A percentile compares a stretch with the other conserved stretches of the same genome.
These are phyloP conservation scores for Suillus fuscotomentosus DNA, from an alignment of 768 basidiomycete species.

Conservation along the genomic window DNA sequence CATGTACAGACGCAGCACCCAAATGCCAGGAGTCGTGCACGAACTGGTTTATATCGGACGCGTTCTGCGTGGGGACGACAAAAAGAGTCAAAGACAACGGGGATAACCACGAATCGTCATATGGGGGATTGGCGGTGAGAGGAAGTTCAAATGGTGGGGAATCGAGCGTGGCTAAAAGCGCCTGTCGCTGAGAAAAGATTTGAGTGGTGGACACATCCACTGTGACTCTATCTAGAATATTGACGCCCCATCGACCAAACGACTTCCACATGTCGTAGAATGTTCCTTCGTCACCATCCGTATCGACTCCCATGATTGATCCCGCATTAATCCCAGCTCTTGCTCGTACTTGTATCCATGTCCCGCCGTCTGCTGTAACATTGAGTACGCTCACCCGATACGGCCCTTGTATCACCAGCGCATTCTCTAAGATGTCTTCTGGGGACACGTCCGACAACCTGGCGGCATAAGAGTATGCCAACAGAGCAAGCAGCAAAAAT, in stretches of 20 bases:
- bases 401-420: constrained; percentile 59
- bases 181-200: constrained; percentile 40
- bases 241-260: constrained; percentile 67
- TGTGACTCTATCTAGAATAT: constrained; percentile 52
- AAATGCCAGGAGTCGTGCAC: constrained; percentile 56
- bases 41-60: constrained; percentile 48
- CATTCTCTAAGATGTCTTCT: constrained; percentile 55
- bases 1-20: constrained; percentile 46
- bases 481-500: constrained; percentile 43
- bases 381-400: constrained; percentile 62
- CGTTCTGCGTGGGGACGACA: constrained; percentile 53
- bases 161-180: constrained; percentile 46
- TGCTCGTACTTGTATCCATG: constrained; percentile 59
- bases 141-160: constrained; percentile 53
- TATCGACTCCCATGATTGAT: constrained; percentile 53
- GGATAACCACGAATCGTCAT: constrained; percentile 57
- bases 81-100: constrained; percentile 49
- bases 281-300: constrained; percentile 41
- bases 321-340: constrained; percentile 71
- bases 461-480: constrained; percentile 68
- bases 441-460: constrained; percentile 51
- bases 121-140: constrained; percentile 37
- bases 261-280: constrained; percentile 58
- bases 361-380: constrained; percentile 51
- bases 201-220: constrained; percentile 51